Conservation (phyloP, 257 asterid genomes). For the Nicotiana undulata region DNA sequence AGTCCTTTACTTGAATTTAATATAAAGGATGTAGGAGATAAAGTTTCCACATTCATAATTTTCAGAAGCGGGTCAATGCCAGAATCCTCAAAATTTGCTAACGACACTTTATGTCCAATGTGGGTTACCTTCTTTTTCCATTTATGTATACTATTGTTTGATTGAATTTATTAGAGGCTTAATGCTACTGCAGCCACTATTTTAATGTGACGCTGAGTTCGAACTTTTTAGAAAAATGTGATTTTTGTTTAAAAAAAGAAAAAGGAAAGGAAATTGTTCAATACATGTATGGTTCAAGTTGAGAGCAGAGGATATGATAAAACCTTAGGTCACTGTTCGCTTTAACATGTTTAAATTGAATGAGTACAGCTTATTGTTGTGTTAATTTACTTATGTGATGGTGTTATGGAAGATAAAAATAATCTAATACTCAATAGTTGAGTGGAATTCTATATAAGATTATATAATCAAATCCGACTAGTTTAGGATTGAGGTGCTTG, state of each 20-base stretch:
- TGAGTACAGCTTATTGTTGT: not conserved
- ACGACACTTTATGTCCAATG: too few relatives aligned
- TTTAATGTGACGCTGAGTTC: not conserved
- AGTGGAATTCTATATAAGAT: not conserved
- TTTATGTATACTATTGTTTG: not conserved
- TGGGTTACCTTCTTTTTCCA: too few relatives aligned
- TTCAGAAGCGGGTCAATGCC: too few relatives aligned
- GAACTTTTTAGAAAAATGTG: not conserved
- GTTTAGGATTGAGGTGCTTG: not conserved
- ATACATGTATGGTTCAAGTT: not conserved
- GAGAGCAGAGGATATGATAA: not conserved
- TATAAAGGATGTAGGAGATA: too few relatives aligned
- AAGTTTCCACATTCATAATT: too few relatives aligned
- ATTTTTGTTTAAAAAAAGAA: too few relatives aligned
- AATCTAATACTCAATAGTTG: not conserved
- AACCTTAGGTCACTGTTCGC: not conserved
- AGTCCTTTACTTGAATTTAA: too few relatives aligned
- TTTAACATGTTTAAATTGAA: not conserved
- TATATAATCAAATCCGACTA: not conserved
- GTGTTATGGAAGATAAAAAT: not conserved
- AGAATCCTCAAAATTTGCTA: too few relatives aligned
- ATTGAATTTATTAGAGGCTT: not conserved
- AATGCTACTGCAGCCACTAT: not conserved
- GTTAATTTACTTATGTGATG: not conserved
- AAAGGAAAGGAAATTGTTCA: too few relatives aligned